phyloP scores from a whole-genome alignment of 2,329 filamentous ascomycete species.

The Venturiaceae sp. region DNA sequence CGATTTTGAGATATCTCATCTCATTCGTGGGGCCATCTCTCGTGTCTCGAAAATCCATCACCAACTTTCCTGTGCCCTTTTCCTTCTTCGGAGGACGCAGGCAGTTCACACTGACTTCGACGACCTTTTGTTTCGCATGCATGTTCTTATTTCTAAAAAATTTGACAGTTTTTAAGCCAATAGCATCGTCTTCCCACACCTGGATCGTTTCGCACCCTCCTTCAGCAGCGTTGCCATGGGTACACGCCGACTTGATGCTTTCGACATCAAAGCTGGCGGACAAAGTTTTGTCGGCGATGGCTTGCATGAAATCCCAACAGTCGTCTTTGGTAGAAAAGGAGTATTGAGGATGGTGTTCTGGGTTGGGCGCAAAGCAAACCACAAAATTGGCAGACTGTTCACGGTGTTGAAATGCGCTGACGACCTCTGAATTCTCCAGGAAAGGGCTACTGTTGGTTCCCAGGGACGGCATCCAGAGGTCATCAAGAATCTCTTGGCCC shows the following conservation, averaged over 20 bases:
- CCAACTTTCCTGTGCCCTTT: neutral
- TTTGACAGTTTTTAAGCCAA: neutral
- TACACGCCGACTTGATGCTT: conserved; percentile 7
- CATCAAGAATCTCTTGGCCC: conserved; percentile 5
- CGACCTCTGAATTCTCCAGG: conserved; percentile 6
- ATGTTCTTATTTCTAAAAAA: conserved; percentile 9
- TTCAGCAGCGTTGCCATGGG: conserved; percentile 7
- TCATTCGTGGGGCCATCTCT: conserved; percentile 2
- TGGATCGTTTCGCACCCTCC: conserved; percentile 5
- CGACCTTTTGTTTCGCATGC: neutral
- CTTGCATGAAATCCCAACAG: conserved; percentile 8
- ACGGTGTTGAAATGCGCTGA: neutral
- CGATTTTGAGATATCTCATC: conserved; percentile 8
- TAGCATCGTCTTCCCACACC: conserved; percentile 2
- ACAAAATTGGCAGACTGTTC: conserved; percentile 5
- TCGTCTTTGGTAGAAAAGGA: conserved; percentile 4
- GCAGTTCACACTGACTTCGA: conserved; percentile 2
- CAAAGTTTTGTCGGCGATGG: neutral
- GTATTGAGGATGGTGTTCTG: conserved; percentile 8
- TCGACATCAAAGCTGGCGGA: conserved; percentile 5
- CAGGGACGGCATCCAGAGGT: conserved; percentile 5
- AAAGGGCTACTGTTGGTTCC: conserved; percentile 5
- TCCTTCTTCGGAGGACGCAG: conserved; percentile 3
- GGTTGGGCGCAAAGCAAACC: conserved; percentile 8
- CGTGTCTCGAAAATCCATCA: conserved; percentile 4